Evolutionary conservation across 768 basidiomycete genomes (phyloP), one percentile per base, ranked within the genome.

Genomic region (Coprinellus aureogranulatus): DNA sequence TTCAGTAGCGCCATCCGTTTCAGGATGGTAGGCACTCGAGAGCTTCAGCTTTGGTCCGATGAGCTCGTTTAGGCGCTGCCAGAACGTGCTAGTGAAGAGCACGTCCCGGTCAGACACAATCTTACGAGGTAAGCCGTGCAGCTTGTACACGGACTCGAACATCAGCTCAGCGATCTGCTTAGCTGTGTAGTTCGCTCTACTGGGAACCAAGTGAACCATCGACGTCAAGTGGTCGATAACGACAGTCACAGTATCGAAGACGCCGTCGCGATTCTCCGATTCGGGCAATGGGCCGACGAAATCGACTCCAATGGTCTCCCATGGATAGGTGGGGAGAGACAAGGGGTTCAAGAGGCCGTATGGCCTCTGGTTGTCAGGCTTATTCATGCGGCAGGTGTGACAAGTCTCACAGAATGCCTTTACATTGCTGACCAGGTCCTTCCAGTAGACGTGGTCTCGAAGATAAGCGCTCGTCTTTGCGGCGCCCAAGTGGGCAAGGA

Each of bases 401-500:
- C 67, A 63, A 60, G 72, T 12, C 3, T 63, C 51, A 27, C 68
- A 69, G 55, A 57, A 68, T 2, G 14, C 30, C 9, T 62, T 40
- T 4, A 62, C 49, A 23, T 70, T 59, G 0, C 20, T 31, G 2
- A 59, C 51, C 50, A 68, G 61, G 8, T 58, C 51, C 28, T 68
- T 71, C 70, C 65, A 67, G 60, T 65, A 71, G 0, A 69, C 62
- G 37, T 65, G 55, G 20, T 68, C 65, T 20, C 58, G 51, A 0
- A 71, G 57, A 40, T 72, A 73, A 0, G 46, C 20, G 0, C 72
- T 5, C 0, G 74, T 77, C 44, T 77, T 78, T 3, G 20, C 23
- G 0, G 60, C 25, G 1, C 75, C 72, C 0, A 78, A 61, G 47
- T 77, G 75, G 0, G 74, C 76, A 14, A 77, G 54, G 0, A 77